These are phyloP conservation scores for Ochetophila trinervis DNA, from an alignment of 306 rosid species.

Conservation along the genomic window DNA sequence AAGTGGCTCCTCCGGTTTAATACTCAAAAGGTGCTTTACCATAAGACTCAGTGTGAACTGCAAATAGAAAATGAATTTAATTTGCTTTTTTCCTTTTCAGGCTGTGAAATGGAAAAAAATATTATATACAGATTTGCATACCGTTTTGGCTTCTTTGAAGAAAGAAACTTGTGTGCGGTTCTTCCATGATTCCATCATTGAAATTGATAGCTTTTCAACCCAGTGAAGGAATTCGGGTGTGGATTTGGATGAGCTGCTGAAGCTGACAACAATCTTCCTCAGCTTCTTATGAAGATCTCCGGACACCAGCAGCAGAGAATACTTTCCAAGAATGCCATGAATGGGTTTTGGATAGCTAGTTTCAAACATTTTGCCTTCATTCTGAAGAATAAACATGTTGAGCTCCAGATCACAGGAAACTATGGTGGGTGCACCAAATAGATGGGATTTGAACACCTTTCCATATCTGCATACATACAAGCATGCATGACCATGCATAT, in stretches of 20 bases:
- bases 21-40: conserved; percentile 57
- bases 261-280: conserved; percentile 37
- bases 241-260: conserved; percentile 48
- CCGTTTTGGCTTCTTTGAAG: conserved; percentile 63
- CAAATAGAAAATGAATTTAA: not conserved
- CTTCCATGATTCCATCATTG: conserved; percentile 57
- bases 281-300: conserved; percentile 75
- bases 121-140: conserved; percentile 7
- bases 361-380: conserved; percentile 64
- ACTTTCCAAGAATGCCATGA: conserved; percentile 62
- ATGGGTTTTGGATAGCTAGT: conserved; percentile 66
- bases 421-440: conserved; percentile 64
- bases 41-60: conserved; percentile 60
- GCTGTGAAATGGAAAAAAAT: not conserved
- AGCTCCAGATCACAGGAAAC: conserved; percentile 78
- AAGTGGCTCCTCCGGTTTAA: conserved; percentile 50
- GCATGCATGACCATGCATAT: not conserved
- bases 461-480: conserved; percentile 54
- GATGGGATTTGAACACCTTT: conserved; percentile 68
- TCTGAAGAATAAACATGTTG: conserved; percentile 68
- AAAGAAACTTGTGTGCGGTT: conserved; percentile 40
- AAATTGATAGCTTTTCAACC: conserved; percentile 43
- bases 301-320: conserved; percentile 39
- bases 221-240: conserved; percentile 40
- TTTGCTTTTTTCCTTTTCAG: no score